Evolutionary conservation across 139 green algal species (phyloP), one percentile per base, ranked within the genome.

Genomic region (Asterochloris sp.): DNA sequence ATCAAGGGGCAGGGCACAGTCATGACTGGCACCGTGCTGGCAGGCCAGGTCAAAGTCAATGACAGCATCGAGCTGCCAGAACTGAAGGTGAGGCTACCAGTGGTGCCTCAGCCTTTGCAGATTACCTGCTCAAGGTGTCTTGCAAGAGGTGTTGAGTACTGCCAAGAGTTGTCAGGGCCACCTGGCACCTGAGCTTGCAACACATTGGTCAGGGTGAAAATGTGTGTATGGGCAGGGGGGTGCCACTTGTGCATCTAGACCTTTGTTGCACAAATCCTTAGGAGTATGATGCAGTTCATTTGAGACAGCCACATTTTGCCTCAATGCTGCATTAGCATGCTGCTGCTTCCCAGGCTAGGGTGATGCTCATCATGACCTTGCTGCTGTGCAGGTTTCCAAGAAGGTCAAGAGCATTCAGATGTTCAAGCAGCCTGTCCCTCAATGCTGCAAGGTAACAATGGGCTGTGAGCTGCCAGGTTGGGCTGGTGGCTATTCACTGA

Each of bases 1-100:
- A 92, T 99, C 81, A 95, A 93, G 71, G 96, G 96, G 0, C 94
- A 98, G 79, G 96, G 96, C 21, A 99, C 94, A 0, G 92, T 99
- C 62, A 80, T 99, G 69, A 99, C 93, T 15, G 94, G 94, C 54
- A 98, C 94, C 0, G 89, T 95, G 62, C 87, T 95, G 78, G 83
- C 91, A 80, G 92, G 73, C 12, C 27, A 24, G 6, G 83, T 95
- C 12, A 74, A 85, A 11, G 88, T 97, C 12, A 88, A 88, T 0
- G 92, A 97, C 80, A 89, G 82, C 0, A 74, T 99, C 1, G 95
- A 99, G 86, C 89, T 99, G 54, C 94, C 95, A 16, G 87, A 89
- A 9, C 86, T 97, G 1, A 94, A 94, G 82, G 38, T 89, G 23
- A 75, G 86, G 79, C 83, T 84, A 11, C 71, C n/a, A 54, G 38